These are phyloP conservation scores for Spathaspora sp. DNA, from an alignment of 805 yeast genomes.

Conservation along the genomic window DNA sequence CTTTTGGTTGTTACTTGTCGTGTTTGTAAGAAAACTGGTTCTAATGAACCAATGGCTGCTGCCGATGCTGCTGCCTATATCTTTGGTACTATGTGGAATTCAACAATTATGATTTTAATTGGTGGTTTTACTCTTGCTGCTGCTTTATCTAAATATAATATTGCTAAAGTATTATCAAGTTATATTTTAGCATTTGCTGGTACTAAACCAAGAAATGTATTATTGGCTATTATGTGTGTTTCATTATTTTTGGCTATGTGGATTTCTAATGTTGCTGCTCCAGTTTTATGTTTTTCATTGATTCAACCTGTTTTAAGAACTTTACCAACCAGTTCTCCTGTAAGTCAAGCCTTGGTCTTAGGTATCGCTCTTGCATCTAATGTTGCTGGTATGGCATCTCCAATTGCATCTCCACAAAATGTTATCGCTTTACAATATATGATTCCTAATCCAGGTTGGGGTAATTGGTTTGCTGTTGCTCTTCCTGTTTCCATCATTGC, in stretches of 20 bases:
- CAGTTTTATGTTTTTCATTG: constrained; percentile 86
- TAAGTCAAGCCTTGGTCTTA: constrained; percentile 77
- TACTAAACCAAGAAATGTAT: constrained; percentile 72
- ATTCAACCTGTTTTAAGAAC: constrained; percentile 87
- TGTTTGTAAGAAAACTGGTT: constrained; percentile 43
- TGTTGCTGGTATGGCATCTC: constrained; percentile 96
- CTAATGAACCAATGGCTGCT: constrained; percentile 51
- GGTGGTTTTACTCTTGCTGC: constrained; percentile 97
- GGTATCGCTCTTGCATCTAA: constrained; percentile 94
- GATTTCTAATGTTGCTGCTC: constrained; percentile 97
- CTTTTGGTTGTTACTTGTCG: constrained; percentile 43
- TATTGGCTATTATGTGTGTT: constrained; percentile 79
- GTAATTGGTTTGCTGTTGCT: constrained; percentile 87
- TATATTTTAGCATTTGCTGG: constrained; percentile 80
- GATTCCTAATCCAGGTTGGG: constrained; percentile 85
- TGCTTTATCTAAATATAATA: constrained; percentile 84
- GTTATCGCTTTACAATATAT: constrained; percentile 85
- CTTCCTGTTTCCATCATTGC: constrained; percentile 72
- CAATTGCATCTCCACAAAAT: constrained; percentile 96
- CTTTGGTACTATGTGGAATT: constrained; percentile 89
- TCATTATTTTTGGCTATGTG: constrained; percentile 88
- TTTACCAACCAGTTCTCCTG: constrained; percentile 70
- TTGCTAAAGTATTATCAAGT: constrained; percentile 84
- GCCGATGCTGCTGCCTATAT: constrained; percentile 74
- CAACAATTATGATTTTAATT: constrained; percentile 80